Percentiles rank a stretch among this genome's conserved stretches.
Conservation (phyloP, 2,329 filamentous ascomycete species). For the Cercospora sp. region DNA sequence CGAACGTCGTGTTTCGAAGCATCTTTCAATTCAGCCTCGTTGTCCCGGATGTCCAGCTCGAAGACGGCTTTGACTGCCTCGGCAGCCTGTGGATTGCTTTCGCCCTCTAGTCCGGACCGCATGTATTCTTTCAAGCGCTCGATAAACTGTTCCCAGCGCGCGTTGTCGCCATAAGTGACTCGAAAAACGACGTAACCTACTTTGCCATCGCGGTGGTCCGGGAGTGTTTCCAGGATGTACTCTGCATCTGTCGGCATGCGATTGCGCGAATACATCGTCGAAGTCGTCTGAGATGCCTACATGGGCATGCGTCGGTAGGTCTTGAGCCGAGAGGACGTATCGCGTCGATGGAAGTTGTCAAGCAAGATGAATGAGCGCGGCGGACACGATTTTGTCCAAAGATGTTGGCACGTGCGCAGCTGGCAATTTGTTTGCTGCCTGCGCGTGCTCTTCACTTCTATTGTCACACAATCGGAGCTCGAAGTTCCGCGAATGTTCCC, state of each 20-base stretch:
- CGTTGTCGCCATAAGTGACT: conserved; percentile 1
- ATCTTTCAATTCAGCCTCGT: not conserved
- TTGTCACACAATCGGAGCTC: too few relatives aligned
- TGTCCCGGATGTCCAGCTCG: not conserved
- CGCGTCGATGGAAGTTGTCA: too few relatives aligned
- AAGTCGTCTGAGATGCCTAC: too few relatives aligned
- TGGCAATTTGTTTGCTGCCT: too few relatives aligned
- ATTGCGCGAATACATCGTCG: too few relatives aligned
- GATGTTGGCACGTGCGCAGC: too few relatives aligned
- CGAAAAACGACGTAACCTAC: conserved; percentile 11
- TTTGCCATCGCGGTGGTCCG: conserved; percentile 4
- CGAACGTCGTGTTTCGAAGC: not conserved
- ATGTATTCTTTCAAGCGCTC: not conserved
- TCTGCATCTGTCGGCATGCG: not conserved
- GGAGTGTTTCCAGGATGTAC: not conserved
- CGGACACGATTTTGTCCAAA: too few relatives aligned
- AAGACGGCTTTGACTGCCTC: not conserved
- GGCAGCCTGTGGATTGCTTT: not conserved
- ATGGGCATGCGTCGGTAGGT: too few relatives aligned
- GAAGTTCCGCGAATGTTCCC: too few relatives aligned
- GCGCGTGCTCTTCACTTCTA: too few relatives aligned
- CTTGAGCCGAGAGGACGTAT: too few relatives aligned
- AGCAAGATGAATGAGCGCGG: too few relatives aligned
- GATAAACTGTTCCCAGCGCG: not conserved
- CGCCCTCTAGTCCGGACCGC: not conserved